Conservation (phyloP, 2,329 filamentous ascomycete species). For the Dothistroma septosporum region DNA sequence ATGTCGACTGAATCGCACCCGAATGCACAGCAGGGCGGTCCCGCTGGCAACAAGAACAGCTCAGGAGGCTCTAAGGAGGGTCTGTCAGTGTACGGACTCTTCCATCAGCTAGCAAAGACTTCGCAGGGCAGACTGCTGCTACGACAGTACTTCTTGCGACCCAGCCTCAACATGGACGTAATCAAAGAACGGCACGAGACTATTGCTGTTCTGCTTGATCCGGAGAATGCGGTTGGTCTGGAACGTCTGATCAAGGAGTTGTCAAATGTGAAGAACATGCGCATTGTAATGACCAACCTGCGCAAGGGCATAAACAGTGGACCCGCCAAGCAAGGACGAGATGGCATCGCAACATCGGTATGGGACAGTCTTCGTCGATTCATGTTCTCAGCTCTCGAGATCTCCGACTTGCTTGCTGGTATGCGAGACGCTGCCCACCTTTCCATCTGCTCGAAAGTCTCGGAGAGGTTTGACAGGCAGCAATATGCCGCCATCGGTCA, state of each 20-base stretch:
- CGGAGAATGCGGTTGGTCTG: constrained; percentile 61
- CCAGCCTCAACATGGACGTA: constrained; percentile 62
- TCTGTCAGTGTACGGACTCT: constrained; percentile 78
- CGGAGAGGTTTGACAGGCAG: constrained; percentile 55
- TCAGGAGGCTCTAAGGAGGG: constrained; percentile 65
- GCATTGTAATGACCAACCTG: constrained; percentile 62
- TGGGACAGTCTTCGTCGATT: constrained; percentile 76
- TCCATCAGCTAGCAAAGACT: constrained; percentile 69
- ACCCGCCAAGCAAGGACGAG: constrained; percentile 51
- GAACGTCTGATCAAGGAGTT: constrained; percentile 58
- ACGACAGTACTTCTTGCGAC: constrained; percentile 76
- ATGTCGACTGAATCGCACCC: constrained; percentile 78
- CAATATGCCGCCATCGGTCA: constrained; percentile 64
- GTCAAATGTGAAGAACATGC: constrained; percentile 71
- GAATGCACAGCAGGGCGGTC: constrained; percentile 71
- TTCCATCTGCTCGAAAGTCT: constrained; percentile 54
- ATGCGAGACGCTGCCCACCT: constrained; percentile 53
- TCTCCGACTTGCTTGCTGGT: constrained; percentile 61
- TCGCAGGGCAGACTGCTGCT: constrained; percentile 71
- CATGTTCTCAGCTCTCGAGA: constrained; percentile 63
- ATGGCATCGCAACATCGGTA: constrained; percentile 49
- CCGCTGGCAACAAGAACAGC: constrained; percentile 52
- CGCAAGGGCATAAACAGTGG: constrained; percentile 67
- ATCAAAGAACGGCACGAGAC: constrained; percentile 70
- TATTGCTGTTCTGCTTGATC: constrained; percentile 61